A percentile compares a stretch with the other conserved stretches of the same genome.
Conservation (phyloP, 192 early-diverging fungal genomes). For the Linderina pennispora region DNA sequence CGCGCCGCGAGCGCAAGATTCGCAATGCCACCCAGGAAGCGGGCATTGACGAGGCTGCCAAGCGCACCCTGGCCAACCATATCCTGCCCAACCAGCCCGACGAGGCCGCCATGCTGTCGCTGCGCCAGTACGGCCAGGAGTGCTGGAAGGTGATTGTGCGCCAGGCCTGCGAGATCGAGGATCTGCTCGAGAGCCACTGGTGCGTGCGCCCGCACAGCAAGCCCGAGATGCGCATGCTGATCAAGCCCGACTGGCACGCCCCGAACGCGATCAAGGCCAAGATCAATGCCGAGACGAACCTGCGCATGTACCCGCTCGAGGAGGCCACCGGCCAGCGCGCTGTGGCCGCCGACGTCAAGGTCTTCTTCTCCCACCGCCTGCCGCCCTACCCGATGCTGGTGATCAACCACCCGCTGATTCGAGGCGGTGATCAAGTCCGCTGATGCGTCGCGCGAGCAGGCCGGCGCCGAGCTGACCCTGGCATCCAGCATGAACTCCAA, state of each 20-base stretch:
- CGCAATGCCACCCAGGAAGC: slow-evolving; percentile 10
- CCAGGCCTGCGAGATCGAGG: slow-evolving; percentile 44
- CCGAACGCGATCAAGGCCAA: slow-evolving; percentile 36
- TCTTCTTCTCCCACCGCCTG: slow-evolving; percentile 38
- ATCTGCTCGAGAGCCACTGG: slow-evolving; percentile 45
- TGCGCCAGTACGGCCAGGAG: slow-evolving; percentile 34
- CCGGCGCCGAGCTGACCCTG: slow-evolving; percentile 40
- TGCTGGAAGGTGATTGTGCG: slow-evolving; percentile 39
- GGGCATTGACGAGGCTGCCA: slow-evolving; percentile 11
- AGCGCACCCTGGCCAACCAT: slow-evolving; percentile 31
- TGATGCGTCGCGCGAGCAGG: slow-evolving; percentile 3
- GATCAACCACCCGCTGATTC: slow-evolving; percentile 31
- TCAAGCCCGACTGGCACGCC: slow-evolving; percentile 42
- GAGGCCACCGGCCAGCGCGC: slow-evolving; percentile 5
- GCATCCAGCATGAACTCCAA: slow-evolving; percentile 47
- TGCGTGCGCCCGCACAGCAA: slow-evolving; percentile 26
- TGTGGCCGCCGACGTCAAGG: slow-evolving; percentile 5
- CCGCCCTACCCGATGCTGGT: slow-evolving; percentile 44
- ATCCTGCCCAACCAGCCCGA: slow-evolving; percentile 42
- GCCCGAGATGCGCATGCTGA: slow-evolving; percentile 19
- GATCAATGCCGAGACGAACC: slow-evolving; percentile 40
- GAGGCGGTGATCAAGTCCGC: slow-evolving; percentile 17
- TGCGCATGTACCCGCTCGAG: slow-evolving; percentile 26
- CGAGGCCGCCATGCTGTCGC: slow-evolving; percentile 31
- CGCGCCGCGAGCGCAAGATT: slow-evolving; percentile 43